Evolutionary conservation across 306 rosid species (phyloP).

Genomic region (Trichosanthes truncata): DNA sequence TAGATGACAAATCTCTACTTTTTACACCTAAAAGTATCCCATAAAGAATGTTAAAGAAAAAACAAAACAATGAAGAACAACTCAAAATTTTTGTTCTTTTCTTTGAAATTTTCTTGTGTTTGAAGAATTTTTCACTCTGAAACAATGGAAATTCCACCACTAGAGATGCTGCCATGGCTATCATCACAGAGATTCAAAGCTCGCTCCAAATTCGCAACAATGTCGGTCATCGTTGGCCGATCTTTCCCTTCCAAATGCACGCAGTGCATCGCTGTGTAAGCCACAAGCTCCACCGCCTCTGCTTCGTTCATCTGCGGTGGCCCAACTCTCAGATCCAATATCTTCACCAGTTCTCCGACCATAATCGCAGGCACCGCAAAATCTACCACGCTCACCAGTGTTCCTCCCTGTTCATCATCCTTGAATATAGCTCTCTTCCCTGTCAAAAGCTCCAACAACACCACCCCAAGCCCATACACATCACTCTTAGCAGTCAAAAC

Average conservation of each 20-base stretch:
- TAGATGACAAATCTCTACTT: slow-evolving; percentile 14
- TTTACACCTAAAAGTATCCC: slow-evolving; percentile 15
- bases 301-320: slow-evolving; percentile 45
- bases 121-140: slow-evolving; percentile 32
- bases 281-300: slow-evolving; percentile 81
- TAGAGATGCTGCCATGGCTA: slow-evolving; percentile 53
- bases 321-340: slow-evolving; percentile 66
- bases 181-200: slow-evolving; percentile 54
- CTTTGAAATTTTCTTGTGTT: background rate
- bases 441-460: slow-evolving; percentile 72
- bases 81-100: slow-evolving; percentile 18
- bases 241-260: slow-evolving; percentile 92
- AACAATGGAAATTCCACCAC: slow-evolving; percentile 49
- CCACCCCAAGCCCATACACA: slow-evolving; percentile 87
- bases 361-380: slow-evolving; percentile 65
- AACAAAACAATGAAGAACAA: slow-evolving; percentile 10
- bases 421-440: slow-evolving; percentile 85
- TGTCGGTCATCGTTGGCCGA: slow-evolving; percentile 81
- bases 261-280: slow-evolving; percentile 65
- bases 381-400: slow-evolving; percentile 59
- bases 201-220: slow-evolving; percentile 70
- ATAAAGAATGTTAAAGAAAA: background rate
- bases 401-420: slow-evolving; percentile 42
- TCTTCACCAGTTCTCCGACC: slow-evolving; percentile 54
- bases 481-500: slow-evolving; percentile 82